Base-by-base conservation (phyloP, 2,329 filamentous ascomycete species). In the Alternaria arbusti region DNA sequence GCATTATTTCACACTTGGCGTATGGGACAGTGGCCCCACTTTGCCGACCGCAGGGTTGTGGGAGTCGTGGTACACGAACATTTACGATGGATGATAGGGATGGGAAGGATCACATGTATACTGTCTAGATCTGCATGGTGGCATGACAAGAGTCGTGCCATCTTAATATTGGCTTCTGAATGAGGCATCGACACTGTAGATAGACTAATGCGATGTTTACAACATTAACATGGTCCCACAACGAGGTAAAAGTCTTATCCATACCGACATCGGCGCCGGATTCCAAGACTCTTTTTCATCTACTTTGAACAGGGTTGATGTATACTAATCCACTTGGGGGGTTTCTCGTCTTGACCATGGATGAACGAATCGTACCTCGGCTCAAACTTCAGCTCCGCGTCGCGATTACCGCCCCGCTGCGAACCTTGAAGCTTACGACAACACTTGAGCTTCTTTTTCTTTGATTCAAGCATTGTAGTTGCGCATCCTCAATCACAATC, bases 361-460 rank as follows among this genome's bases (percentile, higher is more conserved):
- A 58, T 63, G 58, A 52, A 51, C 66, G 70, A 72, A 67, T 74
- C 68, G 70, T 76, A 72, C 75, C 75, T 78, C 75, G 75, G 75
- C 50, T 47, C 70, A 77, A 72, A 56, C 60, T 45, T 65, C 55
- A 59, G 68, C 74, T 76, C 69, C 69, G 61, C 66, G 61, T 64
- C 57, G 65, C 55, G 54, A 72, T 72, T 69, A 63, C 74, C 71
- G 74, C 69, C 74, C 74, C 73, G 70, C 73, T 64, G 61, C 47
- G 59, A 54, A 65, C 54, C 63, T 63, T 59, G 63, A 65, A 58
- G 57, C 61, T 61, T 65, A 60, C 58, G 25, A 57, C 57, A 43
- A 22, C 22, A 47, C 57, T 45, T 59, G 40, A 59, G 52, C 23
- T 17, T 52, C 47, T 30, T 61, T 25, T 32, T 15, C 61, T 45